Evolutionary conservation across 78 protist species (phyloP).

Genomic region (Dictyostelium capitatum): DNA sequence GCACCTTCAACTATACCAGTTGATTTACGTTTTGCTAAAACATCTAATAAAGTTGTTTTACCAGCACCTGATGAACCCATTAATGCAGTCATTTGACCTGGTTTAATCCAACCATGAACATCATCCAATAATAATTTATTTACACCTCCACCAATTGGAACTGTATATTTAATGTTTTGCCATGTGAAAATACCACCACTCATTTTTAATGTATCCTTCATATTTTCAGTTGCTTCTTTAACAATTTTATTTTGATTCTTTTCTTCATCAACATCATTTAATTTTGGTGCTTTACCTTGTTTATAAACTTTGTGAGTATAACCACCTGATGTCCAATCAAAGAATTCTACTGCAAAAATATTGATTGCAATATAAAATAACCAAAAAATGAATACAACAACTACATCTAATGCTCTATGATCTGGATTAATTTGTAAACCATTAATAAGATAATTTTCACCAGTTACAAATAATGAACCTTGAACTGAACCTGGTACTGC

Average conservation of each 20-base stretch:
- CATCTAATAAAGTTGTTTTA: constrained; percentile 91
- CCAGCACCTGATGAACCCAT: constrained; percentile 89
- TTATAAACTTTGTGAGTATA: constrained; percentile 81
- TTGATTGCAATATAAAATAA: constrained; percentile 39
- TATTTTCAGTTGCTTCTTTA: constrained; percentile 71
- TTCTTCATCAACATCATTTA: constrained; percentile 72
- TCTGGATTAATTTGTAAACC: constrained; percentile 2
- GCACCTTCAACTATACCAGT: constrained; percentile 83
- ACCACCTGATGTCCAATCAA: constrained; percentile 79
- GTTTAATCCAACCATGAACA: constrained; percentile 72
- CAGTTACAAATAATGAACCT: constrained; percentile 23
- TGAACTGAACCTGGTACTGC: constrained; percentile 9
- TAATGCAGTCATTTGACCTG: constrained; percentile 86
- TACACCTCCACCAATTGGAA: constrained; percentile 55
- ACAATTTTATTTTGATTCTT: constrained; percentile 68
- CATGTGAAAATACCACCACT: constrained; percentile 74
- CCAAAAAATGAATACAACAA: constrained; percentile 47
- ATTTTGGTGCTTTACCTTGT: constrained; percentile 72
- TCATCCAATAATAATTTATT: constrained; percentile 49
- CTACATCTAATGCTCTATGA: constrained; percentile 17
- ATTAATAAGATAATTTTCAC: constrained; percentile 19
- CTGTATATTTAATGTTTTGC: constrained; percentile 70
- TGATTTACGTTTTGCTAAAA: constrained; percentile 89
- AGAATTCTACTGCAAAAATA: constrained; percentile 41
- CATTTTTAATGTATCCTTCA: constrained; percentile 48